Evolutionary conservation across 139 green algal species (phyloP), one percentile per base, ranked within the genome.

Genomic region (Chlorella sp.): DNA sequence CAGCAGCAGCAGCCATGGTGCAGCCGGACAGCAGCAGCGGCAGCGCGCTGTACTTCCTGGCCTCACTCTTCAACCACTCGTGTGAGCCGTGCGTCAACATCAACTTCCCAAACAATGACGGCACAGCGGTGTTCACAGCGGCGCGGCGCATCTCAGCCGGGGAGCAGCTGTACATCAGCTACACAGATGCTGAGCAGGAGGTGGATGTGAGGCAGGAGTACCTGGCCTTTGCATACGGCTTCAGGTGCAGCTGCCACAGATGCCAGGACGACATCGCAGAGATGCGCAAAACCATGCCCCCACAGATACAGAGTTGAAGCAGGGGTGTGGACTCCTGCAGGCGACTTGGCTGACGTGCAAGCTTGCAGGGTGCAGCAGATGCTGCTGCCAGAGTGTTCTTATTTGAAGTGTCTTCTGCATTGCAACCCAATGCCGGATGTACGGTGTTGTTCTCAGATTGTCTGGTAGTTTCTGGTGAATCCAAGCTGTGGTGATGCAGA

Each of bases 41-140:
- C 42, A 55, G 42, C 42, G 42, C 42, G 10, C 10, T 55, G 42
- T 55, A 55, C 42, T 17, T 55, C 17, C 10, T 17, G 10, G 42
- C 42, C 42, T 55, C 42, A 10, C 17, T 55, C 10, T 10, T 88
- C 55, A 91, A 91, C 66, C 86, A 91, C 77, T 85, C 74, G 22
- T 91, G 86, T 51, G 69, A 78, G 27, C 86, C 84, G 26, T 84
- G 81, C 71, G 29, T 88, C 26, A 69, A 87, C 31, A 72, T 88
- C 2, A 60, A n/a, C 0, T 91, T 84, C 72, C 73, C 76, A 0
- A 1, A 34, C 24, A 83, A 87, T 73, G 80, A 84, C 31, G 62
- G 49, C 36, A 74, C 64, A 27, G 67, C 50, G 4, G 26, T 29
- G 2, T 68, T 89, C 24, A 35, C 26, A 2, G 77, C 86, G 2